These are phyloP conservation scores for Physcomitrium patens DNA, from an alignment of 225 moss, liverwort and hornwort genomes.

Conservation along the genomic window DNA sequence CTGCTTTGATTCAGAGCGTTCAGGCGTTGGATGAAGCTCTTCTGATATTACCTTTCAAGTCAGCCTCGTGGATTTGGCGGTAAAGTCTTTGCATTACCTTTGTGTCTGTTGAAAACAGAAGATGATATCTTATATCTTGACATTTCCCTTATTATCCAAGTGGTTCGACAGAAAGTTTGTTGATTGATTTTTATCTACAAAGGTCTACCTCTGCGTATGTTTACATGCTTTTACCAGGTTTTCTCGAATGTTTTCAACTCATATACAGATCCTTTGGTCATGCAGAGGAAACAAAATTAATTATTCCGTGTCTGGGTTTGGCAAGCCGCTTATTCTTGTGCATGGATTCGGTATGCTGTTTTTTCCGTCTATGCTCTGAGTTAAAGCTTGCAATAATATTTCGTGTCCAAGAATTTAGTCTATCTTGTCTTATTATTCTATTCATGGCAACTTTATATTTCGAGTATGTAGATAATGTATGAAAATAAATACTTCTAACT, in stretches of 20 bases:
- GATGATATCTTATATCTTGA: not conserved
- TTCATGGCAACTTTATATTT: not conserved
- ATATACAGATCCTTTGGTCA: not conserved
- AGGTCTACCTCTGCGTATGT: not conserved
- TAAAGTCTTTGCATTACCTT: conserved; percentile 18
- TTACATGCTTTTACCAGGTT: not conserved
- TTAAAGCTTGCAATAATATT: not conserved
- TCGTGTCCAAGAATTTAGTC: not conserved
- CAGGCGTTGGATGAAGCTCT: conserved; percentile 75
- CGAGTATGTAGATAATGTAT: not conserved
- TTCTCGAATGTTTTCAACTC: not conserved
- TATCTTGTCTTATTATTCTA: not conserved
- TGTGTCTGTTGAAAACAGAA: not conserved
- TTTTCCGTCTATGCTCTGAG: not conserved
- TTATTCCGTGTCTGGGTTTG: conserved; percentile 87
- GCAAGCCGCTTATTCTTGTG: conserved; percentile 86
- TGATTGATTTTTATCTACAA: not conserved
- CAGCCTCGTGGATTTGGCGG: conserved; percentile 86
- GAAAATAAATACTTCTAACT: not conserved
- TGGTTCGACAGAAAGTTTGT: not conserved
- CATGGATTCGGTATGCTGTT: conserved; percentile 90
- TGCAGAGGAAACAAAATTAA: conserved; percentile 89
- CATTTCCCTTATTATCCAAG: not conserved
- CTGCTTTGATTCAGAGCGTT: conserved; percentile 68
- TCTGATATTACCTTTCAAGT: conserved; percentile 81